These are phyloP conservation scores for Thielaviopsis musarum DNA, from an alignment of 2,329 filamentous ascomycete genomes.

Conservation along the genomic window DNA sequence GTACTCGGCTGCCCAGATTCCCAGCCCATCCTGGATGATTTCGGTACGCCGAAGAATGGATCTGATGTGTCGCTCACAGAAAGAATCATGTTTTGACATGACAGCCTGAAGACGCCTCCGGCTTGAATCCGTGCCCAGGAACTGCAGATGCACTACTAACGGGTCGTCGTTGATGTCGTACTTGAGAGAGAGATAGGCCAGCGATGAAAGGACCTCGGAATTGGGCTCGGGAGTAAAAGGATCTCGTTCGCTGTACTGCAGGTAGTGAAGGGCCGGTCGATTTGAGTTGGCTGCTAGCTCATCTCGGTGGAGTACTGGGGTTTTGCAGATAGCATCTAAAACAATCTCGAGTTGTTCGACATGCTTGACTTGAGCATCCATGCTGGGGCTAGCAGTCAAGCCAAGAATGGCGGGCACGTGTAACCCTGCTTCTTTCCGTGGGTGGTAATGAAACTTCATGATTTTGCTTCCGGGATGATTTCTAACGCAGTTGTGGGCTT, in stretches of 20 bases:
- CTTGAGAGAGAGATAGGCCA: neutral
- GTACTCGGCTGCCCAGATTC: slow-evolving; percentile 50
- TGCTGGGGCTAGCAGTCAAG: slow-evolving; percentile 64
- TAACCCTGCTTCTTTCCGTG: slow-evolving; percentile 22
- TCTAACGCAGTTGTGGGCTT: slow-evolving; percentile 57
- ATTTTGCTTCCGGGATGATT: slow-evolving; percentile 50
- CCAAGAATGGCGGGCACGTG: slow-evolving; percentile 53
- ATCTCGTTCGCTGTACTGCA: neutral
- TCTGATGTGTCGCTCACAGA: slow-evolving; percentile 36
- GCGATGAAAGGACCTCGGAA: neutral
- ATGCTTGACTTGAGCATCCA: slow-evolving; percentile 36
- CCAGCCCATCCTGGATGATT: slow-evolving; percentile 40
- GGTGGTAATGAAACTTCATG: slow-evolving; percentile 56
- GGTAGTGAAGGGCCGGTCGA: slow-evolving; percentile 30
- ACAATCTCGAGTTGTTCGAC: slow-evolving; percentile 50
- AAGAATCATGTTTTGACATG: slow-evolving; percentile 30
- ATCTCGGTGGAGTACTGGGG: slow-evolving; percentile 49
- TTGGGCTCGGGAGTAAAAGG: neutral
- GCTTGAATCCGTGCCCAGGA: slow-evolving; percentile 25
- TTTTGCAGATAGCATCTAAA: slow-evolving; percentile 50
- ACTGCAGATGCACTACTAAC: slow-evolving; percentile 30
- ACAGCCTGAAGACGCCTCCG: slow-evolving; percentile 22
- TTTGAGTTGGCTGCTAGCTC: slow-evolving; percentile 55
- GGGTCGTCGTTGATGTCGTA: slow-evolving; percentile 44
- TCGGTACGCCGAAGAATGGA: slow-evolving; percentile 32